Percentiles rank a stretch among this genome's conserved stretches.
phyloP scores from a whole-genome alignment of 257 asterid species.

The Fraxinus pennsylvanica region DNA sequence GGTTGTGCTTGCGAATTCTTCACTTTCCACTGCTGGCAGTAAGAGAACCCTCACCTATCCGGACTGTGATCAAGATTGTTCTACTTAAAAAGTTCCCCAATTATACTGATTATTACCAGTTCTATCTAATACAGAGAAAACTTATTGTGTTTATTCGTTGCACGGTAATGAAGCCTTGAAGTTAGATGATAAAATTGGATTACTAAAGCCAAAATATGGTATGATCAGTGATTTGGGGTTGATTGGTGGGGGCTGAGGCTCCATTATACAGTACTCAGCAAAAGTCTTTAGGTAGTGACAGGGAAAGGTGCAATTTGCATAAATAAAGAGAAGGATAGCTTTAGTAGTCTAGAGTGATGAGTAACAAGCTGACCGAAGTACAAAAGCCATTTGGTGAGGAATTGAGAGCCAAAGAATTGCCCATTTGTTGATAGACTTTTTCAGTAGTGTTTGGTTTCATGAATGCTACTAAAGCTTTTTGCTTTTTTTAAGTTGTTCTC shows the following conservation, averaged over 20 bases:
- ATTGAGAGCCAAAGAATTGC: background rate
- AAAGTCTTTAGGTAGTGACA: conserved; percentile 7
- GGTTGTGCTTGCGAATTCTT: conserved; percentile 19
- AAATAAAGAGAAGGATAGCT: conserved; percentile 28
- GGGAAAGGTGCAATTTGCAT: conserved; percentile 18
- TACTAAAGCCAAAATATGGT: conserved; percentile 21
- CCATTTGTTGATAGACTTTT: background rate
- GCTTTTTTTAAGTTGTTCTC: background rate
- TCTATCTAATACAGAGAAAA: too few relatives aligned
- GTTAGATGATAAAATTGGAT: conserved; percentile 20
- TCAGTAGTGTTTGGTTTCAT: background rate
- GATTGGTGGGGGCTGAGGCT: too few relatives aligned
- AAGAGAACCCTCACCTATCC: conserved; percentile 30
- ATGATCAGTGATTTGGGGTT: conserved; percentile 19
- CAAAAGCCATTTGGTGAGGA: background rate
- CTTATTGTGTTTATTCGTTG: background rate
- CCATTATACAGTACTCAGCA: too few relatives aligned
- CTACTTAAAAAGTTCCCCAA: conserved; percentile 18
- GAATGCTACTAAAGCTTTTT: background rate
- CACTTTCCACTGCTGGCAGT: conserved; percentile 16
- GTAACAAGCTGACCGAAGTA: background rate
- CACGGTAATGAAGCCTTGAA: background rate
- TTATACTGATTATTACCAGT: background rate
- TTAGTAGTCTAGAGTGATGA: background rate
- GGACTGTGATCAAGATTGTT: conserved; percentile 29